A percentile compares a stretch with the other conserved stretches of the same genome.
phyloP scores from a whole-genome alignment of 495 filamentous ascomycete species.

The Chaetomidium leptoderma region DNA sequence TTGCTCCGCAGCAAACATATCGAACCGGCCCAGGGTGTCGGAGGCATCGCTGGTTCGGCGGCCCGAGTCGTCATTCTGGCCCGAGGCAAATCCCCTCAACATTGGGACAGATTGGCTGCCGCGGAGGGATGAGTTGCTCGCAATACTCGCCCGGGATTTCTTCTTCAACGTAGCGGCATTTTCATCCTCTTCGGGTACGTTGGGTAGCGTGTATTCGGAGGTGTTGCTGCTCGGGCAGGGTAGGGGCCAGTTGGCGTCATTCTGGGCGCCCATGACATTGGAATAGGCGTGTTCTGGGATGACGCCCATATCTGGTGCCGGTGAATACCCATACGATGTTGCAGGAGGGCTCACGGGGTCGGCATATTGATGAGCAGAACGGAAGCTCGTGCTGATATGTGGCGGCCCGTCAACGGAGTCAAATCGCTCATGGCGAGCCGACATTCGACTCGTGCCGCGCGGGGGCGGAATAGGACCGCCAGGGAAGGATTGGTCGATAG shows the following conservation, averaged over 20 bases:
- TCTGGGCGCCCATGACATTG: conserved; percentile 43
- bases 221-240: conserved; percentile 40
- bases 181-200: conserved; percentile 76
- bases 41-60: conserved; percentile 44
- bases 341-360: conserved; percentile 29
- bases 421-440: conserved; percentile 40
- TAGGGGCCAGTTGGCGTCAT: conserved; percentile 48
- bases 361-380: conserved; percentile 33
- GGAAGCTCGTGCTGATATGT: conserved; percentile 39
- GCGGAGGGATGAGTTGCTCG: conserved; percentile 44
- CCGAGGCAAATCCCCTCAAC: conserved; percentile 37
- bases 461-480: conserved; percentile 38
- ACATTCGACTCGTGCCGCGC: conserved; percentile 48
- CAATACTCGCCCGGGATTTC: conserved; percentile 37
- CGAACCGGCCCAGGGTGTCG: conserved; percentile 41
- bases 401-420: conserved; percentile 42
- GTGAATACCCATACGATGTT: conserved; percentile 28
- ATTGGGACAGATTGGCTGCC: conserved; percentile 47
- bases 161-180: conserved; percentile 23
- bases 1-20: conserved; percentile 35
- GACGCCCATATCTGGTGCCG: conserved; percentile 29
- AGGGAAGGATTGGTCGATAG: conserved; percentile 32
- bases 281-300: conserved; percentile 28
- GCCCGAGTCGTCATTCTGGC: conserved; percentile 24
- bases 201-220: conserved; percentile 50